Percentiles rank a stretch among this genome's conserved stretches.
These are phyloP conservation scores for Hyaloscypha bicolor DNA, from an alignment of 495 filamentous ascomycete genomes.

Conservation along the genomic window DNA sequence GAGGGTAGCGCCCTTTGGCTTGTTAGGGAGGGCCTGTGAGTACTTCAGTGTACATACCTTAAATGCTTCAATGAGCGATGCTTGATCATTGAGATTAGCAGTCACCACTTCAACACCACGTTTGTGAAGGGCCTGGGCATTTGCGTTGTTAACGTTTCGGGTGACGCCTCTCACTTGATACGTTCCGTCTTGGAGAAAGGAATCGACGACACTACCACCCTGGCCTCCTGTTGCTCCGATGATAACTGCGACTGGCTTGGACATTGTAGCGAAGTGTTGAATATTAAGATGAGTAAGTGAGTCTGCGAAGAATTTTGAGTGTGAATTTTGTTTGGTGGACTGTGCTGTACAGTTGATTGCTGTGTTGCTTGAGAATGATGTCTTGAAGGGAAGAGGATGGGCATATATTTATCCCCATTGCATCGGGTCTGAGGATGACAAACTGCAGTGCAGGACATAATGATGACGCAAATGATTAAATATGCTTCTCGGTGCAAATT, in stretches of 20 bases:
- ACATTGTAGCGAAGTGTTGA: neutral
- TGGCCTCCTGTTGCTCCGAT: constrained; percentile 52
- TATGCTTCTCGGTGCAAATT: no score
- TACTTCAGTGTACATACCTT: neutral
- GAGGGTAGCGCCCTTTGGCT: constrained; percentile 17
- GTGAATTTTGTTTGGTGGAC: no score
- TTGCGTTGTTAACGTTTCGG: constrained; percentile 40
- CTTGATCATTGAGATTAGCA: constrained; percentile 32
- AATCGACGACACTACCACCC: constrained; percentile 44
- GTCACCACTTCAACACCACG: constrained; percentile 41
- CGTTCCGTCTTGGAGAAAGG: constrained; percentile 35
- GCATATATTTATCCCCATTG: no score
- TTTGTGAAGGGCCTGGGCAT: constrained; percentile 38
- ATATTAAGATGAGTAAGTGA: neutral
- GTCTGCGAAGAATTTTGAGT: neutral
- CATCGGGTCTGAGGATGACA: no score
- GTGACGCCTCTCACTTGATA: constrained; percentile 49
- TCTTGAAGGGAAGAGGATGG: no score
- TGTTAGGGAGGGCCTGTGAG: neutral
- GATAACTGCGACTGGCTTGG: constrained; percentile 39
- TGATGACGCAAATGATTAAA: no score
- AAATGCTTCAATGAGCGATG: constrained; percentile 29
- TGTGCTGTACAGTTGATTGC: no score
- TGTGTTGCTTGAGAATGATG: no score
- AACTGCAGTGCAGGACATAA: no score